Evolutionary conservation across 176 grass and related monocot species (phyloP).

Genomic region (Musa itinerans): DNA sequence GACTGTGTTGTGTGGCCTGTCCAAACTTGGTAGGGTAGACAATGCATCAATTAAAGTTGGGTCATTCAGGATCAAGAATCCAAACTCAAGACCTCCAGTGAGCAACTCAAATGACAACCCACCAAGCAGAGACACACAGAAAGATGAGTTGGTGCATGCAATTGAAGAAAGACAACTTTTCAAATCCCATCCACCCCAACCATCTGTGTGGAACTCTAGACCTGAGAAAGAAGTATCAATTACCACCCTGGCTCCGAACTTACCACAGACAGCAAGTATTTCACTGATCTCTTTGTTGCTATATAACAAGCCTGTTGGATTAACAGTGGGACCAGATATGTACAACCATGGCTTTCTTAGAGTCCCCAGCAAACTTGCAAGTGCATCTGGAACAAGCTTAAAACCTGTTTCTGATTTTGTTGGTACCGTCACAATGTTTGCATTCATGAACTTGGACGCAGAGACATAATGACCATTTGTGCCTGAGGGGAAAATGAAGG

Average conservation of each 20-base stretch:
- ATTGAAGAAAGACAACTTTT: constrained; percentile 33
- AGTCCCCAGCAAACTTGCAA: constrained; percentile 40
- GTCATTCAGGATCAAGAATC: constrained; percentile 65
- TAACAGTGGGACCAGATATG: constrained; percentile 75
- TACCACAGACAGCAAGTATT: constrained; percentile 58
- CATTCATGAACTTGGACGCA: constrained; percentile 77
- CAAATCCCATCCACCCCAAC: constrained; percentile 56
- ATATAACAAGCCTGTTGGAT: constrained; percentile 81
- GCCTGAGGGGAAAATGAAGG: constrained; percentile 70
- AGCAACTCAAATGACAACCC: constrained; percentile 70
- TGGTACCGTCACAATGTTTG: constrained; percentile 44
- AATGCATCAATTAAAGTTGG: constrained; percentile 53
- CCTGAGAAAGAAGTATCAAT: constrained; percentile 90
- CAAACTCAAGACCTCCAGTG: constrained; percentile 65
- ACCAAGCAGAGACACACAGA: constrained; percentile 56
- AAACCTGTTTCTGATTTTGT: constrained; percentile 40
- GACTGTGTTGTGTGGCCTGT: constrained; percentile 57
- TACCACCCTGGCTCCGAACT: constrained; percentile 72
- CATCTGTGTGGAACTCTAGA: constrained; percentile 57
- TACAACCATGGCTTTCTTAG: constrained; percentile 76
- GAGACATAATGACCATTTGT: constrained; percentile 62
- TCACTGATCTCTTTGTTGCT: constrained; percentile 50
- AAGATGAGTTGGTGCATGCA: constrained; percentile 31
- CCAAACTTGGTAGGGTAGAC: constrained; percentile 63
- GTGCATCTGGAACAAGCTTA: constrained; percentile 46